A percentile compares a stretch with the other conserved stretches of the same genome.
Evolutionary conservation across 2,329 filamentous ascomycete species (phyloP).

Genomic region (Blumeriella jaapii): DNA sequence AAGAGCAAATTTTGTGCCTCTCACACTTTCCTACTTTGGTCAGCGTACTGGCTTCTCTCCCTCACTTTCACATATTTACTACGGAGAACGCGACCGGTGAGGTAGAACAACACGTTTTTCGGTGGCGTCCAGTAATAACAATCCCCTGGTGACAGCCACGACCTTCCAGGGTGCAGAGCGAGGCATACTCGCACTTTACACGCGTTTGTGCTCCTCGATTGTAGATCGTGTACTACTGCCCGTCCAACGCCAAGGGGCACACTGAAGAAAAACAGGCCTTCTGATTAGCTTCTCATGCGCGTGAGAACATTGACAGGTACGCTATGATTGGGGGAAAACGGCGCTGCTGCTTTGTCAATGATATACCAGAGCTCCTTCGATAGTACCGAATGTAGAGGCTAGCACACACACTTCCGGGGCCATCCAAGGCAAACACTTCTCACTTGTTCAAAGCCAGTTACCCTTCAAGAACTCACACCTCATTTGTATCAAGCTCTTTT

Average conservation of each 20-base stretch:
- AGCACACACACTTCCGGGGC: no score
- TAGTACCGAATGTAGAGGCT: no score
- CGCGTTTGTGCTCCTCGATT: background rate
- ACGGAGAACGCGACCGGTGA: slow-evolving; percentile 2
- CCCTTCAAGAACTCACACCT: no score
- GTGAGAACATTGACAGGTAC: no score
- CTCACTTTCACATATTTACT: slow-evolving; percentile 2
- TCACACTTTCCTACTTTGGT: no score
- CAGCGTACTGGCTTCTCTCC: no score
- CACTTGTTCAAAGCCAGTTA: slow-evolving; percentile 2
- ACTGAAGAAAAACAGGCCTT: background rate
- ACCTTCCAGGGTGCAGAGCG: slow-evolving; percentile 1
- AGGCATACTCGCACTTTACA: background rate
- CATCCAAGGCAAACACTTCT: no score
- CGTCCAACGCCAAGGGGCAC: background rate
- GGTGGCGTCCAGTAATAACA: slow-evolving; percentile 1
- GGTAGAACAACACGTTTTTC: background rate
- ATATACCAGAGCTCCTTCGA: no score
- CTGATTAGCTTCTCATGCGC: background rate
- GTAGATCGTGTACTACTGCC: slow-evolving; percentile 3
- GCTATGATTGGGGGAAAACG: no score
- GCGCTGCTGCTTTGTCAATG: no score
- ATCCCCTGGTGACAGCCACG: slow-evolving; percentile 4
- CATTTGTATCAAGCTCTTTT: no score
- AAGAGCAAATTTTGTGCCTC: no score